A percentile compares a stretch with the other conserved stretches of the same genome.
phyloP scores from a whole-genome alignment of 2,329 filamentous ascomycete genomes.

The Cladosporium colombiae region DNA sequence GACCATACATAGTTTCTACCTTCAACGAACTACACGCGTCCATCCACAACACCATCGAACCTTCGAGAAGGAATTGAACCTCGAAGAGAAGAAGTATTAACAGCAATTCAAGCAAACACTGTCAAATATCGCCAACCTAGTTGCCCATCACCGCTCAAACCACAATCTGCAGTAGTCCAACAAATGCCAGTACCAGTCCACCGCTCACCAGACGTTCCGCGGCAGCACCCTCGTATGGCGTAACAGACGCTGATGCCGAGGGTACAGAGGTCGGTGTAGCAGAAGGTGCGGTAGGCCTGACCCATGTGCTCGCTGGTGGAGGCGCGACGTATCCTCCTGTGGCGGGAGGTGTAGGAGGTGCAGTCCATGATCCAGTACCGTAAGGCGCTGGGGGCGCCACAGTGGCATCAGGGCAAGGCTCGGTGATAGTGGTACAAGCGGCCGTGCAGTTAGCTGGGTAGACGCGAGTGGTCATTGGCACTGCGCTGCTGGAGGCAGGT shows the following conservation, averaged over 20 bases:
- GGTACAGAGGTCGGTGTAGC: background rate
- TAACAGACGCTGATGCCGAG: background rate
- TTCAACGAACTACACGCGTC: background rate
- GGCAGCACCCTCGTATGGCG: background rate
- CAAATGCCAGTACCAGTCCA: background rate
- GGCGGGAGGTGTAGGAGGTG: background rate
- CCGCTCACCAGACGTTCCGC: background rate
- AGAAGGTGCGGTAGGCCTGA: background rate
- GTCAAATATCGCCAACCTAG: background rate
- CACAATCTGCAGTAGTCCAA: background rate
- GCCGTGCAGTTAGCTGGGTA: conserved; percentile 11
- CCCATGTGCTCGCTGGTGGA: background rate
- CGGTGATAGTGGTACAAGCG: conserved; percentile 7
- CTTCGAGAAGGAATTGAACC: background rate
- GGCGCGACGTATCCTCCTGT: background rate
- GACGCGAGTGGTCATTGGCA: background rate
- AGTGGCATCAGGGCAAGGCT: conserved; percentile 11
- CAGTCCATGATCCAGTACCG: conserved; percentile 3
- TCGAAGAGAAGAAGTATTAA: background rate
- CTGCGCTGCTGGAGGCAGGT: background rate
- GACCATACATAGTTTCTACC: background rate
- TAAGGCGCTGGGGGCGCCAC: background rate
- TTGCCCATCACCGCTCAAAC: background rate
- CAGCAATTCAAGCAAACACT: background rate
- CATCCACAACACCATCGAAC: background rate